phyloP scores from a whole-genome alignment of 306 rosid species.

The Senna siamea region DNA sequence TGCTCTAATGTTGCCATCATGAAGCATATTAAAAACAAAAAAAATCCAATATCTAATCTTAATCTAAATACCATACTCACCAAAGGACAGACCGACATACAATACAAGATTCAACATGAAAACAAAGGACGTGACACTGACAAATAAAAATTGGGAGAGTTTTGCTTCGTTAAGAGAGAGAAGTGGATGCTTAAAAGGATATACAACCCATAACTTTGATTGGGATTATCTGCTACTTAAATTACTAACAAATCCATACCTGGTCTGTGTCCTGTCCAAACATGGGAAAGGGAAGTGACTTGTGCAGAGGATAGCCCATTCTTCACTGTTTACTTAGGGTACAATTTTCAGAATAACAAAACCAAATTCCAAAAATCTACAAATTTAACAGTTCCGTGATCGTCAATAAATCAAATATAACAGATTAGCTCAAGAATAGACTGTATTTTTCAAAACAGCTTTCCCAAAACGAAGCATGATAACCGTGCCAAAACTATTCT shows the following conservation, averaged over 20 bases:
- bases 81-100: not conserved
- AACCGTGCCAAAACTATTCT: not conserved
- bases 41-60: conserved; percentile 22
- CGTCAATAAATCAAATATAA: conserved; percentile 18
- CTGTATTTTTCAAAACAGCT: not conserved
- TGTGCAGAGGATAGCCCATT: not conserved
- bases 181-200: not conserved
- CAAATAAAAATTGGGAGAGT: not conserved
- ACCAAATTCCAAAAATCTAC: conserved; percentile 9
- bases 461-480: not conserved
- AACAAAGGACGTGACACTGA: not conserved
- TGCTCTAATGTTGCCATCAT: conserved; percentile 19
- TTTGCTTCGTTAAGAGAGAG: not conserved
- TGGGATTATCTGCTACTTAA: not conserved
- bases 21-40: not conserved
- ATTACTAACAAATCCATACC: not conserved
- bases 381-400: conserved; percentile 11
- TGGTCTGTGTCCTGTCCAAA: conserved; percentile 1
- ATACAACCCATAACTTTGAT: not conserved
- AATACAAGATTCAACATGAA: not conserved
- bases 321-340: not conserved
- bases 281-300: conserved; percentile 13
- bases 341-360: conserved; percentile 26
- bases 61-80: not conserved
- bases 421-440: conserved; percentile 17